phyloP scores from a whole-genome alignment of 441 rosid species.

The Populus hybrid region DNA sequence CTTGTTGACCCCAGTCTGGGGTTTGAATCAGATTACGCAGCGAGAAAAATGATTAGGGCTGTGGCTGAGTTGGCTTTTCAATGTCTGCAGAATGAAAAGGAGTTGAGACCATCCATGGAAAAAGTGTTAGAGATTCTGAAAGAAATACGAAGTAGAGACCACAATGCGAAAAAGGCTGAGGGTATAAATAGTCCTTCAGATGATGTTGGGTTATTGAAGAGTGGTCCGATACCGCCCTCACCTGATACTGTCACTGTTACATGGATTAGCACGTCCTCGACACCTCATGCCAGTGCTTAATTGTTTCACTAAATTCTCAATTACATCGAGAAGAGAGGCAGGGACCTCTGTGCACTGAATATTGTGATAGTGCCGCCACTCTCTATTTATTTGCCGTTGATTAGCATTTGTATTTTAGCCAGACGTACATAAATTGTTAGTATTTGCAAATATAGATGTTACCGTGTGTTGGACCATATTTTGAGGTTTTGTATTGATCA shows the following conservation, averaged over 20 bases:
- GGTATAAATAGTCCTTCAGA: conserved; percentile 27
- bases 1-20: conserved; percentile 68
- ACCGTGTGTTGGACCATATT: too few species aligned
- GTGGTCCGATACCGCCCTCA: conserved; percentile 28
- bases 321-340: not conserved
- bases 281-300: conserved; percentile 24
- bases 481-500: too few species aligned
- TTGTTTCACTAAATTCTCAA: conserved; percentile 3
- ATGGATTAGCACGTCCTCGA: conserved; percentile 49
- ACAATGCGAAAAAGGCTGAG: conserved; percentile 18
- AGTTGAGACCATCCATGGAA: conserved; percentile 70
- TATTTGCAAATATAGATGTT: too few species aligned
- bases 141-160: conserved; percentile 36
- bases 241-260: conserved; percentile 53
- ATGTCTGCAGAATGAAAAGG: conserved; percentile 76
- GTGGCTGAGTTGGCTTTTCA: conserved; percentile 84
- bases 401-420: not conserved
- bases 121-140: conserved; percentile 47
- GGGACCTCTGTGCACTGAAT: not conserved
- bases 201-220: conserved; percentile 39
- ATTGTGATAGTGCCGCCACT: not conserved
- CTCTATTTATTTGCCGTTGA: not conserved
- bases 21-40: conserved; percentile 48
- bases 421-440: not conserved
- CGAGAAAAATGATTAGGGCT: conserved; percentile 43